Percentiles rank a stretch among this genome's conserved stretches.
These are phyloP conservation scores for Mycena epipterygia DNA, from an alignment of 768 basidiomycete genomes.

Conservation along the genomic window DNA sequence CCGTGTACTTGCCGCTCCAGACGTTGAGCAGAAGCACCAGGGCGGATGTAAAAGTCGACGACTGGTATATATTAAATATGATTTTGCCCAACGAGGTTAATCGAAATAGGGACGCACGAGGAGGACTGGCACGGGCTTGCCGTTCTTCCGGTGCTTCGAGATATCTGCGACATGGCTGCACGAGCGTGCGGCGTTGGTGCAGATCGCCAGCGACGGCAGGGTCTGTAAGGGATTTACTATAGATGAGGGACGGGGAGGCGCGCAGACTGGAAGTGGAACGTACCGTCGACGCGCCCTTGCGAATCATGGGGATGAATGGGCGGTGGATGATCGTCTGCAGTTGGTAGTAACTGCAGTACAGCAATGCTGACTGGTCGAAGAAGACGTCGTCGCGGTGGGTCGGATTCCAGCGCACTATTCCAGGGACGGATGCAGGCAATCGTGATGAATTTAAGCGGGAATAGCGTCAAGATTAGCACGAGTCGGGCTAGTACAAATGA, in stretches of 20 bases:
- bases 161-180: constrained; percentile 59
- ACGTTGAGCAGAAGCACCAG: constrained; percentile 45
- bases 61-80: constrained; percentile 39
- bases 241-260: no score
- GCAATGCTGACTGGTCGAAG: constrained; percentile 54
- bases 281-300: constrained; percentile 27
- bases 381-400: constrained; percentile 47
- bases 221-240: constrained; percentile 25
- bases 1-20: constrained; percentile 53
- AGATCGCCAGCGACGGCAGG: constrained; percentile 64
- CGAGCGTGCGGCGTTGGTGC: constrained; percentile 65
- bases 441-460: no score
- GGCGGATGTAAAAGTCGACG: constrained; percentile 45
- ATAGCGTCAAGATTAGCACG: no score
- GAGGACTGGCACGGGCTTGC: constrained; percentile 32
- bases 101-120: constrained; percentile 4
- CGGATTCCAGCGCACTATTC: constrained; percentile 59
- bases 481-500: not conserved
- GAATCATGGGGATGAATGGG: constrained; percentile 57
- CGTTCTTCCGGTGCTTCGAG: constrained; percentile 37
- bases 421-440: not conserved
- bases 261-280: not conserved
- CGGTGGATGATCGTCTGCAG: constrained; percentile 64
- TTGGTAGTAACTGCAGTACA: constrained; percentile 58
- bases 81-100: not conserved